Conservation (phyloP, 495 filamentous ascomycete genomes). For the Acidiella bohemica region DNA sequence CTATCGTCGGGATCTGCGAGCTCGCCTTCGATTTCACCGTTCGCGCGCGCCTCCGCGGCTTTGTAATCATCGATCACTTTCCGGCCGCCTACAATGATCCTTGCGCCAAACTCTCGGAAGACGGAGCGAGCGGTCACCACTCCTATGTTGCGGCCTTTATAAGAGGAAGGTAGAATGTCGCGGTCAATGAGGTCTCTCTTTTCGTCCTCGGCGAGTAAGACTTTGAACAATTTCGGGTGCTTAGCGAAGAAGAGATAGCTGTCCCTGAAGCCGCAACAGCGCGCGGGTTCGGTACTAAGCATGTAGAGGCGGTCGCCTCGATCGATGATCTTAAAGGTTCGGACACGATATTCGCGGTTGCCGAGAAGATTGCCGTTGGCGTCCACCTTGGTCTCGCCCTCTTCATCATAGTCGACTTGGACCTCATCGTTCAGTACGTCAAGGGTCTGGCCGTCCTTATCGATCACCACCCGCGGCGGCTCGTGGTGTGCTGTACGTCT, state of each 20-base stretch:
- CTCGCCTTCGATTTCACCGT: slow-evolving; percentile 79
- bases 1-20: slow-evolving; percentile 75
- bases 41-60: slow-evolving; percentile 57
- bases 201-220: slow-evolving; percentile 83
- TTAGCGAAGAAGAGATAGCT: slow-evolving; percentile 98
- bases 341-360: slow-evolving; percentile 81
- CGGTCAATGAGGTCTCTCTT: slow-evolving; percentile 90
- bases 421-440: slow-evolving; percentile 88
- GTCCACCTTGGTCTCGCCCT: slow-evolving; percentile 87
- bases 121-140: slow-evolving; percentile 94
- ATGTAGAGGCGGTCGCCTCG: slow-evolving; percentile 86
- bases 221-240: slow-evolving; percentile 86
- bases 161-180: slow-evolving; percentile 87
- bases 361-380: slow-evolving; percentile 67
- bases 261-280: slow-evolving; percentile 92
- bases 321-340: slow-evolving; percentile 77
- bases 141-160: slow-evolving; percentile 95
- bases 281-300: slow-evolving; percentile 91
- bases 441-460: slow-evolving; percentile 89
- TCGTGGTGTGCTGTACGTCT: slow-evolving; percentile 59
- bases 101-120: slow-evolving; percentile 88
- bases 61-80: slow-evolving; percentile 85
- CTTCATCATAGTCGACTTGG: slow-evolving; percentile 68
- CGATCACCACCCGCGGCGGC: slow-evolving; percentile 66
- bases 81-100: slow-evolving; percentile 82